These are phyloP conservation scores for Senecio squalidus DNA, from an alignment of 140 eudicot genomes.

Conservation along the genomic window DNA sequence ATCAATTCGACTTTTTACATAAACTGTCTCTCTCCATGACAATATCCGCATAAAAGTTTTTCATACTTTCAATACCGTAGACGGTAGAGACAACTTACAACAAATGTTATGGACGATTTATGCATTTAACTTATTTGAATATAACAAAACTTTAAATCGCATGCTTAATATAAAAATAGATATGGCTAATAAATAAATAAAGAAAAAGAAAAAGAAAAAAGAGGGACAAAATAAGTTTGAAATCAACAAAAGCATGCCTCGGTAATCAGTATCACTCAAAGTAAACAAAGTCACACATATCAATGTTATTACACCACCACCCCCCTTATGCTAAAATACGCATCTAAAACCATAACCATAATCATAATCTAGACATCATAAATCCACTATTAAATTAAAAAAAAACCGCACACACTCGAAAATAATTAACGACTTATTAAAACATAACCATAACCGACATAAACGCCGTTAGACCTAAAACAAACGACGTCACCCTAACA, in stretches of 20 bases:
- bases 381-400: conserved; percentile 18
- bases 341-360: conserved; percentile 27
- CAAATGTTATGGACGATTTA: too few species aligned
- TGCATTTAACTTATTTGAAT: too few species aligned
- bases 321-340: conserved; percentile 20
- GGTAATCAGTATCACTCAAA: conserved; percentile 33
- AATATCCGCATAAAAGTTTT: too few species aligned
- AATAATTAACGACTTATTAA: conserved; percentile 13
- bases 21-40: too few species aligned
- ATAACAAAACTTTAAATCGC: too few species aligned
- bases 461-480: not conserved
- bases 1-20: too few species aligned
- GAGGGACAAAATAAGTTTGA: too few species aligned
- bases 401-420: conserved; percentile 7
- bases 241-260: conserved; percentile 26
- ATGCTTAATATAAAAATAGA: too few species aligned
- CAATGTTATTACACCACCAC: conserved; percentile 16
- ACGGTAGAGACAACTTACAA: too few species aligned
- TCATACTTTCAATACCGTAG: too few species aligned
- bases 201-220: not conserved
- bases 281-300: conserved; percentile 23
- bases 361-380: conserved; percentile 18
- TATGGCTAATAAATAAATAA: conserved; percentile 1
- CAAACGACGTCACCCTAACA: conserved; percentile 18
- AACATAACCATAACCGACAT: conserved; percentile 18